Evolutionary conservation across 768 basidiomycete genomes (phyloP).

Genomic region (Hericium erinaceus): DNA sequence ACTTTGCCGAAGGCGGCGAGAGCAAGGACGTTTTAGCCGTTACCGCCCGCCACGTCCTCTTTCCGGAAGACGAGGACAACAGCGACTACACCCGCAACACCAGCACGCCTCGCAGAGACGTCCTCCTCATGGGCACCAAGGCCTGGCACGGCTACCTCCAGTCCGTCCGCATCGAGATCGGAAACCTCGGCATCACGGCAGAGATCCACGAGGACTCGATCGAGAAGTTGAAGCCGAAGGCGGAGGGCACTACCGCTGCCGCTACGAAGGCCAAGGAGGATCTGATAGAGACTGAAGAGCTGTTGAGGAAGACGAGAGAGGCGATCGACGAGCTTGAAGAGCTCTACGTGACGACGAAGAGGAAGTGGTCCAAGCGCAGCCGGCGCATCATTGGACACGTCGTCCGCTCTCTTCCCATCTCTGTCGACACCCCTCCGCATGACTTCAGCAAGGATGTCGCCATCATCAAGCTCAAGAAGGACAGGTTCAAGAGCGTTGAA

Average conservation of each 20-base stretch:
- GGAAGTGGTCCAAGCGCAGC: neutral
- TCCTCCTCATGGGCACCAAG: neutral
- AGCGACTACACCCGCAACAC: slow-evolving; percentile 11
- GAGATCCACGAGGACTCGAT: neutral
- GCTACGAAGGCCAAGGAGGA: neutral
- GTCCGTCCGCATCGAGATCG: neutral
- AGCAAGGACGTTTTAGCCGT: slow-evolving; percentile 18
- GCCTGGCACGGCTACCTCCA: neutral
- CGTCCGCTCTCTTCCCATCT: slow-evolving; percentile 14
- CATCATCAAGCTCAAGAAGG: neutral
- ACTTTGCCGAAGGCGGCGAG: slow-evolving; percentile 6
- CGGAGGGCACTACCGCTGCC: neutral
- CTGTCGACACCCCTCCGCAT: slow-evolving; percentile 1
- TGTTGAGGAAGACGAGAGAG: neutral
- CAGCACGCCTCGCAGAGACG: neutral
- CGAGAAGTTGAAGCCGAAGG: neutral
- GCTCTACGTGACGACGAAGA: neutral
- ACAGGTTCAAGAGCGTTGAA: neutral
- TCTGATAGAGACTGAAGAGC: neutral
- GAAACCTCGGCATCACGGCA: neutral
- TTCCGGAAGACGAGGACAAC: slow-evolving; percentile 14
- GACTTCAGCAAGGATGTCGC: neutral
- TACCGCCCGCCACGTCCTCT: slow-evolving; percentile 19
- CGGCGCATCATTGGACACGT: slow-evolving; percentile 7
- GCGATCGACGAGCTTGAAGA: neutral